Base-by-base conservation (phyloP, 495 filamentous ascomycete genomes). In the Hypoxylon fragiforme region DNA sequence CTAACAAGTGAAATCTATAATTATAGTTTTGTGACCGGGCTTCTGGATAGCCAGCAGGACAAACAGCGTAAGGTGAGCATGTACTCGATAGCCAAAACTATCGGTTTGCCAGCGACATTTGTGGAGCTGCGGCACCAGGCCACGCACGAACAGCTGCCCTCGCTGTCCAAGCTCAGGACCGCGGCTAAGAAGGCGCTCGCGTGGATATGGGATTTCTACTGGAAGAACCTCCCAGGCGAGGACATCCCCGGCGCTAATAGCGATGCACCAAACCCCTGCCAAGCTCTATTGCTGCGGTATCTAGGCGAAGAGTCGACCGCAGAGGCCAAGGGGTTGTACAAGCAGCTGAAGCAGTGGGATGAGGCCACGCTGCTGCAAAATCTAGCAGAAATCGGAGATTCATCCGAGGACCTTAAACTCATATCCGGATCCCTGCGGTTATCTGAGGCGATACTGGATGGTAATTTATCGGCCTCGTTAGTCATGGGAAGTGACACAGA, bases 121-220 rank as follows among this genome's bases (percentile, higher is more conserved):
- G 91, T 97, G 28, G 91, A 96, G 71, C 74, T 96, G 43, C 79
- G 92, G 13, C 92, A 97, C 64, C 86, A 94, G 67, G 88, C 88
- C 24, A 94, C 90, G 30, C 92, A 97, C 68, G 87, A 91, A 56
- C 87, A 90, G 61, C 72, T 96, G 45, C 92, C 92, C 0, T 82
- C 83, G 0, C 71, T 97, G 43, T 71, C 78, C 5, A 81, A 89
- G 19, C 71, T 97, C 45, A 76, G 89, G 44, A 75, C 76, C 9
- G 84, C 86, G 3, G 78, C 85, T 2, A 59, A 76, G 55, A 80
- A 85, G 57, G 89, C 85, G 1, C 72, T 97, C 42, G 80, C 78
- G 21, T 97, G 92, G 92, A 78, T 97, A 40, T 96, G 90, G 90
- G 76, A 79, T 30, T 86, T 86, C 62, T 96, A 95, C 70, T 97